These are phyloP conservation scores for Podaxis pistillaris DNA, from an alignment of 768 basidiomycete genomes.

Conservation along the genomic window DNA sequence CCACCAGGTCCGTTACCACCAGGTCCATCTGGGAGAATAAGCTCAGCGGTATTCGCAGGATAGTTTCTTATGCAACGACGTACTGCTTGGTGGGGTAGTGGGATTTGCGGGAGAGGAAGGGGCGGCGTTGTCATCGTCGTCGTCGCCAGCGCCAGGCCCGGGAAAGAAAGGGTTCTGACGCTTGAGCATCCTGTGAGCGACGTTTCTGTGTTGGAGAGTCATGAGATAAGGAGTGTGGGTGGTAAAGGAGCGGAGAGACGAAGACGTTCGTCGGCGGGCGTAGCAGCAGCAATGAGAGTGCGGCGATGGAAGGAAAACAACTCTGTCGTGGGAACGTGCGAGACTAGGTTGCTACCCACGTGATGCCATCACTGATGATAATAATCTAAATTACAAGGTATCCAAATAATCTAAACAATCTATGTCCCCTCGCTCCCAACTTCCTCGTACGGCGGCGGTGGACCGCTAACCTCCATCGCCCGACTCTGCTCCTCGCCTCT, in stretches of 20 bases:
- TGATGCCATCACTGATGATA: not conserved
- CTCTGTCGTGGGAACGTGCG: not conserved
- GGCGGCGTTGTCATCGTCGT: not conserved
- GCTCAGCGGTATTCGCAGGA: not conserved
- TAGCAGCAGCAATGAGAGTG: not conserved
- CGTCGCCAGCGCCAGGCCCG: not conserved
- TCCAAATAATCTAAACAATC: not conserved
- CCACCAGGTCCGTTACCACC: not conserved
- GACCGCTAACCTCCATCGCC: too few relatives aligned
- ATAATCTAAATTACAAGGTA: too few relatives aligned
- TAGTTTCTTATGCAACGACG: not conserved
- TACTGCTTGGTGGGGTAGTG: not conserved
- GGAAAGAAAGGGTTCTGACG: slow-evolving; percentile 15
- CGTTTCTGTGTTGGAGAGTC: slow-evolving; percentile 28
- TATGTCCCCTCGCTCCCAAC: not conserved
- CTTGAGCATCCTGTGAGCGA: slow-evolving; percentile 26
- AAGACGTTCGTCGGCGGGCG: slow-evolving; percentile 8
- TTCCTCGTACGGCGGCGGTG: not conserved
- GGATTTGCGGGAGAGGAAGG: not conserved
- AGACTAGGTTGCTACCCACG: not conserved
- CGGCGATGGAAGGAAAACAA: slow-evolving; percentile 16
- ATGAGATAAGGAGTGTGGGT: slow-evolving; percentile 25
- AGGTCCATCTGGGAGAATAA: not conserved
- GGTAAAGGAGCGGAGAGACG: slow-evolving; percentile 23
- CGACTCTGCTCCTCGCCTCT: not conserved